These are phyloP conservation scores for Rossbeevera mucosa DNA, from an alignment of 768 basidiomycete genomes.

Conservation along the genomic window DNA sequence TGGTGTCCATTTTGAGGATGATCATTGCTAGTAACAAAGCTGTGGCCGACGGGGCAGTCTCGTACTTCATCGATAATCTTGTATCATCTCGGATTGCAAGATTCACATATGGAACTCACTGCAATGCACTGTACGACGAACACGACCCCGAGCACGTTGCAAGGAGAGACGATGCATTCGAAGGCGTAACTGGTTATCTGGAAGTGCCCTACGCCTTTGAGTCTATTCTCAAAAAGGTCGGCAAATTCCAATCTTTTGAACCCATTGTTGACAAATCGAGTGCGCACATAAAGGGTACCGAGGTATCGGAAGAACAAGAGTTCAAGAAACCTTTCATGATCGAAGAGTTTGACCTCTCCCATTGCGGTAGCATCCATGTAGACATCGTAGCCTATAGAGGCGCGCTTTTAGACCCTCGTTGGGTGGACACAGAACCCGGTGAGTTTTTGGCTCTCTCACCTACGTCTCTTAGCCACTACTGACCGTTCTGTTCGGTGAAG, in stretches of 20 bases:
- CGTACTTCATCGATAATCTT: conserved; percentile 9
- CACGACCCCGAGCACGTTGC: conserved; percentile 6
- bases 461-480: background rate
- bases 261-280: background rate
- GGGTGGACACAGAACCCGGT: conserved; percentile 10
- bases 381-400: conserved; percentile 16
- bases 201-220: conserved; percentile 11
- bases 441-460: background rate
- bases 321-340: conserved; percentile 13
- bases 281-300: conserved; percentile 1
- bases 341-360: conserved; percentile 14
- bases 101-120: conserved; percentile 13
- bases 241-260: too few species aligned
- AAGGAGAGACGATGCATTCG: conserved; percentile 4
- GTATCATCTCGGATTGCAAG: conserved; percentile 10
- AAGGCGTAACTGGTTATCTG: conserved; percentile 6
- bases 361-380: conserved; percentile 12
- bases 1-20: background rate
- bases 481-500: background rate
- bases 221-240: conserved; percentile 9
- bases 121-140: conserved; percentile 11
- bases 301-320: conserved; percentile 13
- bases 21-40: conserved; percentile 8
- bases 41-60: conserved; percentile 15
- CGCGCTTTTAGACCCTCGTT: background rate